Base-by-base conservation (phyloP, 2,329 filamentous ascomycete species). In the Xylaria sp. region DNA sequence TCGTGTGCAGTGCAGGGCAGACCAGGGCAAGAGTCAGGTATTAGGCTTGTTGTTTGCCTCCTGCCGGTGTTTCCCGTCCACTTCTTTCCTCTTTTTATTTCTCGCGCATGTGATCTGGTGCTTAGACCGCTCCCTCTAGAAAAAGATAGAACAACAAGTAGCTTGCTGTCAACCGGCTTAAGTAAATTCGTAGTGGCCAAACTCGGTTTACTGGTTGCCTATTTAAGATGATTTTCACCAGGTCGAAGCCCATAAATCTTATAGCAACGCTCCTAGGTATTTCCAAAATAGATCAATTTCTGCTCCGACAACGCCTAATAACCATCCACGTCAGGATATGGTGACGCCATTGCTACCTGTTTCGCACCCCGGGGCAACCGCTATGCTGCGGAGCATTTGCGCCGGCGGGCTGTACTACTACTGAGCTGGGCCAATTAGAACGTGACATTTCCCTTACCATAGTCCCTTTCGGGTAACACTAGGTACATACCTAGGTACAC, bases 371-470 rank as follows among this genome's bases (percentile, higher is more conserved):
- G 36, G 20, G 2, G 48, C 31, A 61, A 6, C 57, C n/a, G 36
- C 43, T 31, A 20, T 56, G 25, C 43, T 18, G 62, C 68, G 70
- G 70, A 72, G 70, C 68, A 64, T 68, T 72, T 70, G 64, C 51
- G 23, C 68, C 70, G 70, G 62, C 15, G 10, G 18, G 28, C 23
- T 33, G n/a, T 25, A 25, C 23, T 33, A 39, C 12, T 20, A 8
- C 25, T 25, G 18, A 15, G 9, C 15, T n/a, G 10, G 39, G 15
- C 68, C 68, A 70, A 70, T 70, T 28, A 65, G 5, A 51, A 23
- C 36, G 12, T 8, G 28, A 10, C 8, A 59, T 65, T 52, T 8
- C 12, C 41, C 33, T 52, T 2, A 1, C 41, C 43, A 43, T 36
- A 20, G 55, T 65, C 66, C 49, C 25, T 62, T 70, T 70, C 55